Base-by-base conservation (phyloP, 1,284 basidiomycete species). In the Heterobasidion occidentale region DNA sequence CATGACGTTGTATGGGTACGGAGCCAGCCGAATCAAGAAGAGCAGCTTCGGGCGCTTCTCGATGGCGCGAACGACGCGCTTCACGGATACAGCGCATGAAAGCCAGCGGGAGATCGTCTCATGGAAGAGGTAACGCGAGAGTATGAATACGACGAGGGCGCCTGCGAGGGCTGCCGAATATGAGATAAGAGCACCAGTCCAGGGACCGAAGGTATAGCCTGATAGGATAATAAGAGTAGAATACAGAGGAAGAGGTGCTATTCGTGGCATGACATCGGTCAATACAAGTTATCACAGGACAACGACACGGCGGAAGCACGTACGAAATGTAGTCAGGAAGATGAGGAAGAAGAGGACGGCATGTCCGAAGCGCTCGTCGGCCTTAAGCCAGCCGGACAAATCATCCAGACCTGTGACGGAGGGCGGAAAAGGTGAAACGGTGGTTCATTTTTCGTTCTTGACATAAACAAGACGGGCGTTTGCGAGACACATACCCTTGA, bases 1-100 rank as follows among this genome's bases (percentile, higher is more conserved):
- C 85, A 94, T 90, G 65, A 94, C 86, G 70, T 94, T 94, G 75
- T 88, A 90, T 0, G 88, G 88, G 66, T 90, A 90, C 5, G 88
- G 88, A 17, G 89, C 91, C 52, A 94, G 77, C 54, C 91, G 88
- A 63, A 94, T 88, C 60, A 94, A 82, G 74, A 94, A 92, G 52
- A 94, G 81, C 7, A 94, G 77, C 65, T 83, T 84, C 1, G 92
- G 91, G 54, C 84, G 83, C 70, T 86, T 88, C 76, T 94, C 92
- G 64, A 94, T 90, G n/a, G 91, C 91, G 45, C 84, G 80, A 7
- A 94, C 87, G 57, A 90, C 87, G 56, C 88, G 84, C 63, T 80
- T 83, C 67, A 91, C 78, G 15, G 83, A 81, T 54, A 74, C 69
- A 2, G 83, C 79, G 38, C 78, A 84, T 51, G 81, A 77, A 35